Evolutionary conservation across 2,329 filamentous ascomycete genomes (phyloP), one percentile per base, ranked within the genome.

Genomic region (Trichocomaceae sp.): DNA sequence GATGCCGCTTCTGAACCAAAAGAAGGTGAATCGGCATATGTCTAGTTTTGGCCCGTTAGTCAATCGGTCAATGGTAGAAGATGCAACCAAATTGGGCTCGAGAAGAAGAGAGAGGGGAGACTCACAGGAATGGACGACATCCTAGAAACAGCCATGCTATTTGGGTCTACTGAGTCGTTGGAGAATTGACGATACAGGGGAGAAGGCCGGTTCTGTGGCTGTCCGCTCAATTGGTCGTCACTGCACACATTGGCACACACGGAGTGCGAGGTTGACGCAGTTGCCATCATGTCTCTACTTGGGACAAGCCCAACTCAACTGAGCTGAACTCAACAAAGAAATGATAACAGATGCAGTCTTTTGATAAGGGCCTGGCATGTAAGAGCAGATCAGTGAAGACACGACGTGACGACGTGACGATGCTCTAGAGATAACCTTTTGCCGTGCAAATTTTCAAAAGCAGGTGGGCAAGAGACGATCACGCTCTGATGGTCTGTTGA

Each of bases 191-290:
- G 33, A 41, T 47, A 53, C 29, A 39, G 29, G 4, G 13, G 6
- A 22, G 29, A 8, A 23, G 29, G 31, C 8, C 33, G 47, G 22
- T 26, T 29, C 17, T 47, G 45, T 19, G 44, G 23, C 31, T 41
- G 42, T 53, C 44, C 44, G 35, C 37, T 47, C 50, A 53, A 31
- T n/a, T 47, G 44, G 29, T 20, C 22, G 22, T 53, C 51, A 8
- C 33, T 39, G 29, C 15, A 29, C 13, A 33, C 20, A 15, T 29
- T 39, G 20, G 12, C 26, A 13, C 19, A 41, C 9, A 20, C 6
- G 6, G 31, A 26, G 12, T 37, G 13, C 20, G 44, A 41, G 44
- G 19, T 33, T 8, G 44, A 39, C 22, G 51, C 5, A n/a, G 15
- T 41, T 10, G 51, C 33, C 9, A 39, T 39, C 50, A 52, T 52